Base-by-base conservation (phyloP, 1,139 yeast species). In the Trichomonascaceae sp. region DNA sequence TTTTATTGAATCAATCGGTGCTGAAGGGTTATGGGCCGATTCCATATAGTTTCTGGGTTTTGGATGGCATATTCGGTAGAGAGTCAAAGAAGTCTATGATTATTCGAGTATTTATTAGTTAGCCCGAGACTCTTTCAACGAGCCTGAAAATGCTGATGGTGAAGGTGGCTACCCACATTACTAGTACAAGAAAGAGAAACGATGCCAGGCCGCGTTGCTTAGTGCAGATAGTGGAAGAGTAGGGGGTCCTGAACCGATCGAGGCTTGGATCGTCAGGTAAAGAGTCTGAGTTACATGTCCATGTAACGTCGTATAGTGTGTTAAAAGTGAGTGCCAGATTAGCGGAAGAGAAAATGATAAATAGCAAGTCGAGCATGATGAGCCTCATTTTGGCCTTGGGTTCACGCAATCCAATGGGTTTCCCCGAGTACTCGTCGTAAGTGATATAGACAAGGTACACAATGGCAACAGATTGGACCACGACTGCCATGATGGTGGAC, bases 301-400 rank as follows among this genome's bases (percentile, higher is more conserved):
- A 87, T 45, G 74, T 69, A 32, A 67, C 66, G 52, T 84, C 95
- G 52, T 64, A 80, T 35, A 87, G 62, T 1, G 95, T 77, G 52
- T 84, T 78, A 58, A 85, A 85, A 2, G 95, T 74, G 33, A 89
- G 65, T 5, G 96, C 74, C 39, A 87, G 58, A 52, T 85, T 87
- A 2, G 96, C 95, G 32, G 93, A 74, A n/a, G 87, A 75, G 50
- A 87, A 81, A n/a, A 89, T 84, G 43, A 89, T 82, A 56, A 89
- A 84, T 26, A 87, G 60, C 32, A 87, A 62, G 51, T 89, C 98
- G 43, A 84, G 63, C 67, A 85, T 64, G 36, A 71, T 66, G 38
- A 85, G 67, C 48, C 84, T 67, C 67, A 87, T 71, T 51, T 87
- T 87, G 17, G 79, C 85, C 44, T 72, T 63, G 0, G 95, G 93